Percentiles rank a stretch among this genome's conserved stretches.
Evolutionary conservation across 495 filamentous ascomycete species (phyloP).

Genomic region (Aspergillus olivimuriae): DNA sequence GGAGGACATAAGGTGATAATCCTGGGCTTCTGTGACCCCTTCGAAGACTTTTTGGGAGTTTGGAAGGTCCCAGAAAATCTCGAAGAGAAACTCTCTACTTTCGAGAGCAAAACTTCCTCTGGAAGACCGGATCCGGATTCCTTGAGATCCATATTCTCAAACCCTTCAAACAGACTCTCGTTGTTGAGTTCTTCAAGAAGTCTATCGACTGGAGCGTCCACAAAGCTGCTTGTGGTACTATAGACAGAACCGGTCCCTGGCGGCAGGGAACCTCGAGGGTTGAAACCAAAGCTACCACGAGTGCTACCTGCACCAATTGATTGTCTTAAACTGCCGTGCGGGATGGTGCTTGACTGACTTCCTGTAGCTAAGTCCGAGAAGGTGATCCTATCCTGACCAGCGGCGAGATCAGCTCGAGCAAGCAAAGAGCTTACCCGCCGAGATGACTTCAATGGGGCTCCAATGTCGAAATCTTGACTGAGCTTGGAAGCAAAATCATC

Average conservation of each 20-base stretch:
- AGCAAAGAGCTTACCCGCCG: slow-evolving; percentile 88
- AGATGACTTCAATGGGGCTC: slow-evolving; percentile 65
- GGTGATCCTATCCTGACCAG: slow-evolving; percentile 62
- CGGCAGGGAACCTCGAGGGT: slow-evolving; percentile 36
- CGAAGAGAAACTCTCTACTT: slow-evolving; percentile 62
- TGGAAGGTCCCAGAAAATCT: slow-evolving; percentile 53
- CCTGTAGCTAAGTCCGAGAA: slow-evolving; percentile 63
- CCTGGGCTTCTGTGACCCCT: slow-evolving; percentile 42
- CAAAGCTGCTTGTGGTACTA: slow-evolving; percentile 45
- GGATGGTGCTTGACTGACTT: slow-evolving; percentile 38
- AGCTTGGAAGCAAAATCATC: slow-evolving; percentile 65
- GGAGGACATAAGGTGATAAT: slow-evolving; percentile 60
- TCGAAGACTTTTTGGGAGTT: slow-evolving; percentile 39
- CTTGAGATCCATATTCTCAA: slow-evolving; percentile 63
- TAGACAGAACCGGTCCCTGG: slow-evolving; percentile 36
- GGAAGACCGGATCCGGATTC: slow-evolving; percentile 64
- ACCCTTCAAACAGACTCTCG: slow-evolving; percentile 57
- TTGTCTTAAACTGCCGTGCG: slow-evolving; percentile 54
- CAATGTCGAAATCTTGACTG: slow-evolving; percentile 66
- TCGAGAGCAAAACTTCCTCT: slow-evolving; percentile 67
- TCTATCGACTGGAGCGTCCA: slow-evolving; percentile 64
- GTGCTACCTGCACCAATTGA: slow-evolving; percentile 67
- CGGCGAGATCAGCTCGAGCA: slow-evolving; percentile 82
- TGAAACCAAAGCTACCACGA: slow-evolving; percentile 53
- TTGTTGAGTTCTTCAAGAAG: slow-evolving; percentile 65